Base-by-base conservation (phyloP, 768 basidiomycete genomes). In the Tricholoma bakamatsutake region DNA sequence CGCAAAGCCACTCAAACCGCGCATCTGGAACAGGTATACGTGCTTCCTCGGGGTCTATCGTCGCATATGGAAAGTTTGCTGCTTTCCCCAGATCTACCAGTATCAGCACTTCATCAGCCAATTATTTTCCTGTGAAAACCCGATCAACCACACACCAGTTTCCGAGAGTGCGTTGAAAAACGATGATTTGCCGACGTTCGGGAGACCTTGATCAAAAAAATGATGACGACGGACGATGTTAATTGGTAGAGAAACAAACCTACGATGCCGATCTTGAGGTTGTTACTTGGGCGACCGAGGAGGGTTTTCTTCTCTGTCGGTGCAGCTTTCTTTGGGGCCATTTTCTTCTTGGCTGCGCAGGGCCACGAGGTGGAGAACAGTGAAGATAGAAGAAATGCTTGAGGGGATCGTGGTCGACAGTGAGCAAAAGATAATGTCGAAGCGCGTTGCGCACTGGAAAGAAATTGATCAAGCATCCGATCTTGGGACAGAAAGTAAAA, bases 171-270 rank as follows among this genome's bases (percentile, higher is more conserved):
- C 88, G 71, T 99, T 99, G 84, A 99, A 99, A 74, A 98, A 96
- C n/a, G 94, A 97, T 0, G 92, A 94, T 73, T 99, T 98, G 60
- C 97, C 97, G 62, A 98, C 96, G 70, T 99, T 98, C 52, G 96
- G 94, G 39, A 97, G 73, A 69, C 91, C 90, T 51, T 39, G 45
- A 7, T 40, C 33, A 28, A 55, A 58, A 11, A 59, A 37, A 48
- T 42, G 34, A 59, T 33, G n/a, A 17, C 28, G 6, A 17, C 4
- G 8, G 21, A 13, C 24, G 10, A 24, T 24, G 21, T 40, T 31
- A 53, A 42, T 56, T 61, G 57, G 57, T 55, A 17, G 37, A 55
- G 57, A 59, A 73, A 82, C 86, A 73, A 72, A 92, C 92, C 95
- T 79, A 98, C 96, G 81, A 97, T 96, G 69, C 97, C 97, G 66